Base-by-base conservation (phyloP, 106 monocot species). In the Platanthera zijinensis region DNA sequence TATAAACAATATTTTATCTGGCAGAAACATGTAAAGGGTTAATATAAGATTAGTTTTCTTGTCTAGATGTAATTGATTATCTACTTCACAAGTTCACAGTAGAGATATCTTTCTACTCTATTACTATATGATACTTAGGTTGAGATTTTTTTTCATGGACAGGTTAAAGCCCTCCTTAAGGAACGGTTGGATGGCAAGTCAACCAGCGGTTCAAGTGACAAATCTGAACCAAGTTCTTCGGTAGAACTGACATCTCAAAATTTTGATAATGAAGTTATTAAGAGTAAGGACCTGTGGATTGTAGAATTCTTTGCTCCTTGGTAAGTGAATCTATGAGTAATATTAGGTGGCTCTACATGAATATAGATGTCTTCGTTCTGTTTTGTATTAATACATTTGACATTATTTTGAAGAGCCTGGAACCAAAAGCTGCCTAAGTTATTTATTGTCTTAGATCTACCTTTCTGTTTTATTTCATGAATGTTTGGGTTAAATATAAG, bases 291-390 rank as follows among this genome's bases (percentile, higher is more conserved):
- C 7, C 84, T 97, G 13, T 97, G 97, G 97, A 83, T 97, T 48
- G 94, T 97, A 48, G 93, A 97, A 79, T 97, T 94, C 83, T 97
- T 97, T 79, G 93, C 97, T 75, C 97, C 97, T 73, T 97, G 97
- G 97, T 97, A 72, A 22, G 72, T 72, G 51, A 21, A 4, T 72
- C 10, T 72, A 11, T 22, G 0, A 48, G 48, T 70, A 48, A 70
- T 5, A 4, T 48, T 70, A 66, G 25, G 11, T 66, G 28, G 66
- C 11, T 66, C 59, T 61, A 66, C 30, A 4, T 66, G 66, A 66
- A 66, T 66, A 66, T 66, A 66, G 13, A 39, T 39, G 10, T 66
- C 32, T 66, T 30, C 11, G 32, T 66, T 66, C 4, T 10, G 32
- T 66, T 39, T 39, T 39, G 39, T 39, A 39, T 39, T 48, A 11